Percentiles rank a stretch among this genome's conserved stretches.
phyloP scores from a whole-genome alignment of 805 yeast genomes.

The Candida broadrunensis region DNA sequence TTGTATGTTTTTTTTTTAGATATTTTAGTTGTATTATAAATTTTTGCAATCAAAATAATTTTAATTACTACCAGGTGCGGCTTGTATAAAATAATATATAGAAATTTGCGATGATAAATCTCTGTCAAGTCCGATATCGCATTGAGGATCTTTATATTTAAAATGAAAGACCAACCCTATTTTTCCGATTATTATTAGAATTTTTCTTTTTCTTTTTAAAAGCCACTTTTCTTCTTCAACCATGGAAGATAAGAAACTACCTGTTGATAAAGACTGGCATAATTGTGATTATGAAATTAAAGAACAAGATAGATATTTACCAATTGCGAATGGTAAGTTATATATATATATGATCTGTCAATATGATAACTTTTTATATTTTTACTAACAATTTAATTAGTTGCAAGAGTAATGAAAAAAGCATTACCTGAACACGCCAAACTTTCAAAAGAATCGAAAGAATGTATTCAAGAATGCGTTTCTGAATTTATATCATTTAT shows the following conservation, averaged over 20 bases:
- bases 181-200: too few relatives aligned
- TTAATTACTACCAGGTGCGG: too few relatives aligned
- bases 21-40: too few relatives aligned
- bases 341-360: neutral
- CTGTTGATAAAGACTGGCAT: conserved; percentile 10
- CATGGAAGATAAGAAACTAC: neutral
- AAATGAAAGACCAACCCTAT: too few relatives aligned
- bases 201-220: too few relatives aligned
- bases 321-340: conserved; percentile 41
- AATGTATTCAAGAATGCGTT: conserved; percentile 79
- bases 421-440: conserved; percentile 73
- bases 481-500: conserved; percentile 78
- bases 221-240: too few relatives aligned
- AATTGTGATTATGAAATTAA: conserved; percentile 40
- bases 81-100: too few relatives aligned
- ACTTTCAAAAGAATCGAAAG: conserved; percentile 76
- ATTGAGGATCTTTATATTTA: too few relatives aligned
- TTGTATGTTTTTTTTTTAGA: too few relatives aligned
- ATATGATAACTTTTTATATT: neutral
- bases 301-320: conserved; percentile 43
- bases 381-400: too few relatives aligned
- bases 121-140: neutral
- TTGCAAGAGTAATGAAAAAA: conserved; percentile 72
- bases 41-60: too few relatives aligned
- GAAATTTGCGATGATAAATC: neutral